phyloP scores from a whole-genome alignment of 1,139 yeast genomes.

The Geotrichum candidum region DNA sequence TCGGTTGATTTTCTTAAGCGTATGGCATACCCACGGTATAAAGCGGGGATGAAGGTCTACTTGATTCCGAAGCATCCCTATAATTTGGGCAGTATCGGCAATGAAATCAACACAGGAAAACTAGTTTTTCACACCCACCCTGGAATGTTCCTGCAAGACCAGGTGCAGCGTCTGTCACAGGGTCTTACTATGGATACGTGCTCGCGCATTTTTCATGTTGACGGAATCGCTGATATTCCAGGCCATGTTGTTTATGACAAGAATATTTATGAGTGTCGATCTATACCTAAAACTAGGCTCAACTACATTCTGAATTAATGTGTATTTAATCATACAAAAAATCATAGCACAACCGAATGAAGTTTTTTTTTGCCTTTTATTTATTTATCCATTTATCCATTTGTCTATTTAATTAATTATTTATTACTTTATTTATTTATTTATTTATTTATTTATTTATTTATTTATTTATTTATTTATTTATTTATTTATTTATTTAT shows the following conservation, averaged over 20 bases:
- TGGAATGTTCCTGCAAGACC: slow-evolving; percentile 16
- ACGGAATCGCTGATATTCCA: slow-evolving; percentile 4
- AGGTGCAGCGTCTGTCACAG: background rate
- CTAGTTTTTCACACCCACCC: slow-evolving; percentile 11
- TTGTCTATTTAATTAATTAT: no score
- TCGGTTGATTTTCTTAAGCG: slow-evolving; percentile 15
- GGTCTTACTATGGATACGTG: slow-evolving; percentile 2
- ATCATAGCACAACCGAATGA: background rate
- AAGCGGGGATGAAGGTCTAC: slow-evolving; percentile 17
- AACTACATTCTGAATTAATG: slow-evolving; percentile 2
- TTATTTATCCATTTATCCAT: no score
- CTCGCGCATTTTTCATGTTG: slow-evolving; percentile 6
- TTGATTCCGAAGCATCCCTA: slow-evolving; percentile 1
- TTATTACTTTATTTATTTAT: background rate
- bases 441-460: no score
- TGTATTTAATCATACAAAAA: background rate
- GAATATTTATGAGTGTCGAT: background rate
- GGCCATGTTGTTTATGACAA: background rate
- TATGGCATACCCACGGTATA: slow-evolving; percentile 18
- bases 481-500: no score
- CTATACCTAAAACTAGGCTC: background rate
- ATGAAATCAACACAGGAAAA: background rate
- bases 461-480: no score
- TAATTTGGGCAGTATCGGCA: background rate
- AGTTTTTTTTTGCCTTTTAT: background rate